Evolutionary conservation across 2,329 filamentous ascomycete genomes (phyloP).

Genomic region (Dactylellina drechsleri): DNA sequence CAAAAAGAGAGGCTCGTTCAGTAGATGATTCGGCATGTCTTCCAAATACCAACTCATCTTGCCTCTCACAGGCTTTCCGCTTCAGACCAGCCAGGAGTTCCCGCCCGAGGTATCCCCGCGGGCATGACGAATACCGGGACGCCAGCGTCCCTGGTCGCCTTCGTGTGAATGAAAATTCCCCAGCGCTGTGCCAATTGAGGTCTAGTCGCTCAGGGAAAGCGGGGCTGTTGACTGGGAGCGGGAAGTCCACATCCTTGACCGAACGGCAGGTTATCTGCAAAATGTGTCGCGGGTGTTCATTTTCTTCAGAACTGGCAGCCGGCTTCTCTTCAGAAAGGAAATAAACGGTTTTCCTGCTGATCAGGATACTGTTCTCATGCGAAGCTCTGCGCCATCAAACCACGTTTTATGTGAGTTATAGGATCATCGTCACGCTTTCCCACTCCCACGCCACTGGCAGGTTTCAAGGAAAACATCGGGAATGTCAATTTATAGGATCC

Average conservation of each 20-base stretch:
- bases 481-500: slow-evolving; percentile 13
- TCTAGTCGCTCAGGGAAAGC: slow-evolving; percentile 23
- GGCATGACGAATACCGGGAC: slow-evolving; percentile 51
- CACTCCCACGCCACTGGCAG: slow-evolving; percentile 10
- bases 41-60: too few species aligned
- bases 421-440: too few species aligned
- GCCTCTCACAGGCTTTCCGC: too few species aligned
- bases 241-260: slow-evolving; percentile 35
- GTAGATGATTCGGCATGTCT: not conserved
- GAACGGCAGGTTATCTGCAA: slow-evolving; percentile 26
- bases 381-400: too few species aligned
- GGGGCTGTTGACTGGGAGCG: slow-evolving; percentile 39
- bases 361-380: too few species aligned
- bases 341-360: not conserved
- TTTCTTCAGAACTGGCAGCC: not conserved
- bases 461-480: slow-evolving; percentile 34
- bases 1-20: not conserved
- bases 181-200: slow-evolving; percentile 29
- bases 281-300: not conserved
- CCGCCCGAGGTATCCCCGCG: slow-evolving; percentile 8
- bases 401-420: too few species aligned
- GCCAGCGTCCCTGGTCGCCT: slow-evolving; percentile 21
- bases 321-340: not conserved
- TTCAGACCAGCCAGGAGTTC: not conserved
- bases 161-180: slow-evolving; percentile 19